Percentiles rank a stretch among this genome's conserved stretches.
These are phyloP conservation scores for Platanthera zijinensis DNA, from an alignment of 106 monocot species.

Conservation along the genomic window DNA sequence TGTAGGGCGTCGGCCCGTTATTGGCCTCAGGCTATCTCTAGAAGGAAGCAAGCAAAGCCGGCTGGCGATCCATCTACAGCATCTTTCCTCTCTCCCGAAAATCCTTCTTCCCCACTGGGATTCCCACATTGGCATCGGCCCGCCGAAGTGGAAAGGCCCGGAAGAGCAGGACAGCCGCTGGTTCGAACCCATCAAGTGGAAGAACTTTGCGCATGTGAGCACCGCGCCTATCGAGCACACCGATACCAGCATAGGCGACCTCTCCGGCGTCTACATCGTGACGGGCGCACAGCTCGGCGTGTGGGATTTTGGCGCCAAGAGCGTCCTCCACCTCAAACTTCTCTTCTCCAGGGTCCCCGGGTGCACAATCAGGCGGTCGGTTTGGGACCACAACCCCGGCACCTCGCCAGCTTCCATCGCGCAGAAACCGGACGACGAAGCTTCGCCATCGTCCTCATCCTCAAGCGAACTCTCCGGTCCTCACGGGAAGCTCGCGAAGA, in stretches of 20 bases:
- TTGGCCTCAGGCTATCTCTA: slow-evolving; percentile 58
- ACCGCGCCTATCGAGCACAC: slow-evolving; percentile 78
- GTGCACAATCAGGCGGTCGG: slow-evolving; percentile 78
- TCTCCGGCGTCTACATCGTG: slow-evolving; percentile 75
- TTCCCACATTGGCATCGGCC: slow-evolving; percentile 65
- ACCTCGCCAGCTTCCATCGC: neutral
- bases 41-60: slow-evolving; percentile 85
- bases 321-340: slow-evolving; percentile 76
- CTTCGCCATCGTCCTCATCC: slow-evolving; percentile 23
- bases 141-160: slow-evolving; percentile 89
- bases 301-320: slow-evolving; percentile 90
- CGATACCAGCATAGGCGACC: slow-evolving; percentile 66
- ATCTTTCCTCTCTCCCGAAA: slow-evolving; percentile 73
- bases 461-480: slow-evolving; percentile 22
- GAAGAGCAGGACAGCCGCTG: slow-evolving; percentile 98
- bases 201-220: slow-evolving; percentile 93
- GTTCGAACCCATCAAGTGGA: slow-evolving; percentile 96
- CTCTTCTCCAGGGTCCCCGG: slow-evolving; percentile 72
- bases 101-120: slow-evolving; percentile 88
- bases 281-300: slow-evolving; percentile 92
- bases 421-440: slow-evolving; percentile 18
- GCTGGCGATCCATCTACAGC: slow-evolving; percentile 65
- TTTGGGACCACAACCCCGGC: slow-evolving; percentile 77
- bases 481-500: slow-evolving; percentile 42
- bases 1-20: slow-evolving; percentile 83